These are phyloP conservation scores for Exophiala sideris DNA, from an alignment of 2,329 filamentous ascomycete species.

Conservation along the genomic window DNA sequence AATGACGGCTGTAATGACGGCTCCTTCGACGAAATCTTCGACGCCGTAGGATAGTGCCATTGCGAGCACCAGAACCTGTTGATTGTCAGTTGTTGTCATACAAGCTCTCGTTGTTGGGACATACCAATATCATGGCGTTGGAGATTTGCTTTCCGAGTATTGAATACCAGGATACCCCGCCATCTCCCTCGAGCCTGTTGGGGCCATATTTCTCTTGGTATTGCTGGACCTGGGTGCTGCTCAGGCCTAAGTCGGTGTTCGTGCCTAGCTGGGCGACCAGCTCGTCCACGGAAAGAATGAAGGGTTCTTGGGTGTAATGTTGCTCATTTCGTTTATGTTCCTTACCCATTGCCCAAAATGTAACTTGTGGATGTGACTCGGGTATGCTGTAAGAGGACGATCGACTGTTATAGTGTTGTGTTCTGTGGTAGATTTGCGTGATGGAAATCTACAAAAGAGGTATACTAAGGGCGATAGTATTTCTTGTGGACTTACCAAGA, in stretches of 20 bases:
- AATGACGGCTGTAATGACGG: constrained; percentile 58
- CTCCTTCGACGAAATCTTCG: constrained; percentile 56
- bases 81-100: constrained; percentile 6
- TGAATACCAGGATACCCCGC: constrained; percentile 46
- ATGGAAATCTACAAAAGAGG: constrained; percentile 13
- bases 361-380: too few species aligned
- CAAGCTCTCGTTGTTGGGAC: constrained; percentile 15
- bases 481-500: too few species aligned
- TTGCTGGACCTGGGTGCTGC: constrained; percentile 40
- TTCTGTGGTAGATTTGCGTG: constrained; percentile 6
- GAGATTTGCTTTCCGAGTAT: constrained; percentile 52
- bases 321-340: constrained; percentile 22
- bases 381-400: neutral
- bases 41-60: constrained; percentile 62
- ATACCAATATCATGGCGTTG: constrained; percentile 55
- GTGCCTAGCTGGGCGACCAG: constrained; percentile 46
- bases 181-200: constrained; percentile 49
- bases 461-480: neutral
- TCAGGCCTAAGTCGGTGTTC: constrained; percentile 48
- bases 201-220: constrained; percentile 48
- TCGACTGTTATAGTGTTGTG: neutral
- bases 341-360: constrained; percentile 17
- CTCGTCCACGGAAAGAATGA: constrained; percentile 35
- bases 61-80: constrained; percentile 60
- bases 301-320: constrained; percentile 34